Conservation (phyloP, 1,139 yeast species). For the Candida dubliniensis region DNA sequence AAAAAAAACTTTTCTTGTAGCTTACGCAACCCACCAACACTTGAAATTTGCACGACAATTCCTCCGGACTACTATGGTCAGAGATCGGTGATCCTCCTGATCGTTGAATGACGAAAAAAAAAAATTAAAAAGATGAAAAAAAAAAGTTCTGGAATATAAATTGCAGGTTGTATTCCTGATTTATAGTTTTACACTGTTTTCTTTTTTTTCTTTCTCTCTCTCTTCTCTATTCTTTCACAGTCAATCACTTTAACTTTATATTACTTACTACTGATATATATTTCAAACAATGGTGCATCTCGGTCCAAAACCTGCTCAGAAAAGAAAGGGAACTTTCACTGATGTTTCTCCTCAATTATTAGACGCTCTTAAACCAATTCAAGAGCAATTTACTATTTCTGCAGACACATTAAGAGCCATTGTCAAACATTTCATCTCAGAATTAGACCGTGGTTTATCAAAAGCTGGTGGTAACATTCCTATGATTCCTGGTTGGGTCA, state of each 20-base stretch:
- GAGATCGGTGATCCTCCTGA: too few species aligned
- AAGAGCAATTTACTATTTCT: constrained; percentile 62
- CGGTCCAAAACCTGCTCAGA: constrained; percentile 82
- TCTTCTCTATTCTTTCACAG: too few species aligned
- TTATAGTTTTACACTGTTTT: too few species aligned
- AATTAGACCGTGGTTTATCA: constrained; percentile 78
- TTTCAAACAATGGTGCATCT: constrained; percentile 63
- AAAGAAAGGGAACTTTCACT: constrained; percentile 77
- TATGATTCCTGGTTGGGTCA: constrained; percentile 96
- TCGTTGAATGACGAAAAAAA: too few species aligned
- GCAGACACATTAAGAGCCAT: constrained; percentile 61
- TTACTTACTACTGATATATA: not conserved
- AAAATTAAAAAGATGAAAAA: too few species aligned
- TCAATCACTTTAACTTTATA: not conserved
- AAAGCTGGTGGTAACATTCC: constrained; percentile 83
- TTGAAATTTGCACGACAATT: too few species aligned
- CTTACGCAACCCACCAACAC: too few species aligned
- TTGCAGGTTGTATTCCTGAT: too few species aligned
- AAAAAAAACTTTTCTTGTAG: too few species aligned
- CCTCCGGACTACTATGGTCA: too few species aligned
- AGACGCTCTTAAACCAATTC: constrained; percentile 58
- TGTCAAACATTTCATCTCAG: constrained; percentile 60
- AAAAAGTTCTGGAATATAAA: too few species aligned
- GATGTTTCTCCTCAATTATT: constrained; percentile 69
- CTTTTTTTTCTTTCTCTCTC: not conserved